Percentiles rank a stretch among this genome's conserved stretches.
Evolutionary conservation across 2,329 filamentous ascomycete genomes (phyloP).

Genomic region (Ophiobolus disseminans): DNA sequence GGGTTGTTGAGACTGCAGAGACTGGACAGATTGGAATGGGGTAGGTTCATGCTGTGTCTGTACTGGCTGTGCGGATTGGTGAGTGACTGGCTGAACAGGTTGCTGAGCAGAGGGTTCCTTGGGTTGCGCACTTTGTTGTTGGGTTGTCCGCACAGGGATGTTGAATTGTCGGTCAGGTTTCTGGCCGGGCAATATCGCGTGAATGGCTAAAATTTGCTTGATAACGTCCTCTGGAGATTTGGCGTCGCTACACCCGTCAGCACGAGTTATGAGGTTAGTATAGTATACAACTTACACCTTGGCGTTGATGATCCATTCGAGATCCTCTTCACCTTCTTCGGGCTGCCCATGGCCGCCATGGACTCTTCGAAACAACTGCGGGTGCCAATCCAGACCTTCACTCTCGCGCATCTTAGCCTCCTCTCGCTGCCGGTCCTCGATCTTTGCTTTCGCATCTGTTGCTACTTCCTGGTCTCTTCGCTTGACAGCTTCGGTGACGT

Average conservation of each 20-base stretch:
- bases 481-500: slow-evolving; percentile 81
- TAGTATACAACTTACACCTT: slow-evolving; percentile 67
- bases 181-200: slow-evolving; percentile 83
- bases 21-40: slow-evolving; percentile 2
- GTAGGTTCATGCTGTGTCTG: slow-evolving; percentile 1
- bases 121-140: slow-evolving; percentile 20
- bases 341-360: slow-evolving; percentile 71
- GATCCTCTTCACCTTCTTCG: slow-evolving; percentile 83
- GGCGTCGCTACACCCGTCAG: slow-evolving; percentile 56
- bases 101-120: slow-evolving; percentile 11
- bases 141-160: slow-evolving; percentile 60
- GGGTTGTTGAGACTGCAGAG: slow-evolving; percentile 10
- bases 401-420: slow-evolving; percentile 82
- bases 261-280: neutral
- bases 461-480: slow-evolving; percentile 85
- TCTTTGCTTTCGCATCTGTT: slow-evolving; percentile 94
- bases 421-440: slow-evolving; percentile 90
- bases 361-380: slow-evolving; percentile 81
- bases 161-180: slow-evolving; percentile 60
- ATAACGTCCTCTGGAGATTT: slow-evolving; percentile 72
- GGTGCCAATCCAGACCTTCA: slow-evolving; percentile 84
- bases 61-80: slow-evolving; percentile 8
- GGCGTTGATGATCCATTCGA: slow-evolving; percentile 95
- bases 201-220: slow-evolving; percentile 85
- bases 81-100: neutral